Evolutionary conservation across 257 asterid species (phyloP).

Genomic region (Solanum lycopersicoides): DNA sequence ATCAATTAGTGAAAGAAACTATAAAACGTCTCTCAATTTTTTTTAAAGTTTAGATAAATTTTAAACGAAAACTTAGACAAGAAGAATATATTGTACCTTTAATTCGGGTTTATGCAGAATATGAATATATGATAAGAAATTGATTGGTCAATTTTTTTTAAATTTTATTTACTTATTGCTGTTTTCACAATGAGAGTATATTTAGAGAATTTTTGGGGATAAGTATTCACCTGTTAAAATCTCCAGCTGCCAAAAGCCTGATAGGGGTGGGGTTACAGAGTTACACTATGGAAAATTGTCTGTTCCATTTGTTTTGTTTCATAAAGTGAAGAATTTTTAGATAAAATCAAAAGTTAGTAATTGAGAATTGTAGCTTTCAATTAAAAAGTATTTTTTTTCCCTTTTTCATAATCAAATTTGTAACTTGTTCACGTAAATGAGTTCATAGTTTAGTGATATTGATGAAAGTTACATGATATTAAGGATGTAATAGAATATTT

Average conservation of each 20-base stretch:
- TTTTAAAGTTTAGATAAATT: background rate
- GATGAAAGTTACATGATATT: background rate
- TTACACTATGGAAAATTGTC: background rate
- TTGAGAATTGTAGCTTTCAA: background rate
- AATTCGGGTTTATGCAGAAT: background rate
- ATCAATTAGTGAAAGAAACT: background rate
- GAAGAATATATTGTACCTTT: background rate
- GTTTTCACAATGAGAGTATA: background rate
- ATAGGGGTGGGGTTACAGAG: background rate
- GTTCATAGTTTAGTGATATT: background rate
- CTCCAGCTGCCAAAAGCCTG: background rate
- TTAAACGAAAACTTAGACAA: background rate
- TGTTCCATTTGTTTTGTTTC: background rate
- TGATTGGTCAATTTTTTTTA: background rate
- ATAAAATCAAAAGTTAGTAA: background rate
- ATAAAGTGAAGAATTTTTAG: background rate
- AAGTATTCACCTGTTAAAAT: background rate
- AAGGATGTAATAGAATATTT: background rate
- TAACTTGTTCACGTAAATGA: background rate
- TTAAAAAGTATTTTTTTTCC: background rate
- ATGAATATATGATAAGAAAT: background rate
- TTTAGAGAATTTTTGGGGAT: background rate
- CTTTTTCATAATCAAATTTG: background rate
- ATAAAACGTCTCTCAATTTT: background rate
- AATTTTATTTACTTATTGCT: background rate